Base-by-base conservation (phyloP, 2,329 filamentous ascomycete genomes). In the Pseudocercospora musae region DNA sequence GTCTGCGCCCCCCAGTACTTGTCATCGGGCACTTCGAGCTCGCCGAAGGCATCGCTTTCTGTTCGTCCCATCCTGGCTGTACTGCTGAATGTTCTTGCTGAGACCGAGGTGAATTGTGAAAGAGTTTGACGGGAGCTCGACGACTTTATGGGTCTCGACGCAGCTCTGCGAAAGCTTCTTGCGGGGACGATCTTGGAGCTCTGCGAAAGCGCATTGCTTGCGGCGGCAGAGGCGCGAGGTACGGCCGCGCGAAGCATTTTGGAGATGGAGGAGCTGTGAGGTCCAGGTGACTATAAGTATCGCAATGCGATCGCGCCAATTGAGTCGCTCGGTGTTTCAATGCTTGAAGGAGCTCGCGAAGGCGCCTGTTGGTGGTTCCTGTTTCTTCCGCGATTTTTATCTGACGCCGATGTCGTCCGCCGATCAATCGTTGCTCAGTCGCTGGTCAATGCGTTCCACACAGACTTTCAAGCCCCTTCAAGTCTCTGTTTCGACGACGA, bases 1-100 rank as follows among this genome's bases (percentile, higher is more conserved):
- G 94, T 97, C 85, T 97, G 94, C 65, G 94, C 94, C 75, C 95
- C 95, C 94, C 95, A 99, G 85, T 99, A 99, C 83, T 90, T 94
- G 86, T 96, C 92, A 68, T 85, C 85, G 46, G 90, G 85, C 71
- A 98, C 93, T 83, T 96, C 87, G 78, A 99, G 87, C 82, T 96
- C 92, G 80, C 95, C 95, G 83, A 98, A 98, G 79, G 95, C 95
- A 84, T 99, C 95, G 80, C 87, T 95, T 82, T 99, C 95, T 74
- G 89, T 91, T 80, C 95, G 49, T 64, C 68, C 68, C 74, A 76
- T 78, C 31, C 59, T 75, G 58, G 69, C 59, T 52, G 74, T 73
- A 57, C 66, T 73, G 37, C 66, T 62, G 66, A 77, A 76, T 23
- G 68, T 66, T 65, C 72, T 62, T 52, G 62, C 31, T 23, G 65